phyloP scores from a whole-genome alignment of 1,284 basidiomycete genomes.

The Puccinia horiana region DNA sequence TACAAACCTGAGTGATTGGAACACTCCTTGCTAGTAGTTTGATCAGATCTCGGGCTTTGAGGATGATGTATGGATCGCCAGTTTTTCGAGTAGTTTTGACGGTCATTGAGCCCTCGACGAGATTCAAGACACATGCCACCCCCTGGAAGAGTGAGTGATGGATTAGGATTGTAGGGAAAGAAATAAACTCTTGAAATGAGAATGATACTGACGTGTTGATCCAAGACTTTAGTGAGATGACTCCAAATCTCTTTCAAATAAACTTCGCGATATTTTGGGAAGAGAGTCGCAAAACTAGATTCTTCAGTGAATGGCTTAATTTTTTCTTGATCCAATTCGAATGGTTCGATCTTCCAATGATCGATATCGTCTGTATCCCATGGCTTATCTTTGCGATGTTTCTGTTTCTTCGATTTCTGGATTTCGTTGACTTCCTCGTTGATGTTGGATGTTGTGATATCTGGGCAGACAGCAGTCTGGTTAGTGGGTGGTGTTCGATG shows the following conservation, averaged over 20 bases:
- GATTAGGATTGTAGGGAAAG: too few species aligned
- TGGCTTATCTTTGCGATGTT: slow-evolving; percentile 57
- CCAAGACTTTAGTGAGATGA: slow-evolving; percentile 82
- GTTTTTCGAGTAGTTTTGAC: slow-evolving; percentile 96
- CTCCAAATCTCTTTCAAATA: slow-evolving; percentile 94
- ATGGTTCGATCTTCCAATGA: slow-evolving; percentile 92
- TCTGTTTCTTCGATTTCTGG: slow-evolving; percentile 44
- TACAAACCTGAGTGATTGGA: slow-evolving; percentile 63
- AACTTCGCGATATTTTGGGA: slow-evolving; percentile 97
- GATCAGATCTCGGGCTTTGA: slow-evolving; percentile 94
- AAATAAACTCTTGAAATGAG: slow-evolving; percentile 52
- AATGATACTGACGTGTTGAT: slow-evolving; percentile 67
- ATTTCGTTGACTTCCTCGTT: slow-evolving; percentile 30
- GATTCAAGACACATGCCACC: slow-evolving; percentile 84
- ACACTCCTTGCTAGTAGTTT: slow-evolving; percentile 93
- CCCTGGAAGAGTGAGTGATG: slow-evolving; percentile 64
- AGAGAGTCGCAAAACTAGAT: slow-evolving; percentile 94
- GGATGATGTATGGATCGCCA: slow-evolving; percentile 90
- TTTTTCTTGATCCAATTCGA: slow-evolving; percentile 64
- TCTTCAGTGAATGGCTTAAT: slow-evolving; percentile 90
- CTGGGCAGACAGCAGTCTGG: neutral
- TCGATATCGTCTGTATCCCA: slow-evolving; percentile 99
- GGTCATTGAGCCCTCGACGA: slow-evolving; percentile 96
- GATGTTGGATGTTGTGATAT: slow-evolving; percentile 41
- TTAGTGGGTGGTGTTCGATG: neutral